Evolutionary conservation across 2,329 filamentous ascomycete genomes (phyloP).

Genomic region (Corynespora cassiicola): DNA sequence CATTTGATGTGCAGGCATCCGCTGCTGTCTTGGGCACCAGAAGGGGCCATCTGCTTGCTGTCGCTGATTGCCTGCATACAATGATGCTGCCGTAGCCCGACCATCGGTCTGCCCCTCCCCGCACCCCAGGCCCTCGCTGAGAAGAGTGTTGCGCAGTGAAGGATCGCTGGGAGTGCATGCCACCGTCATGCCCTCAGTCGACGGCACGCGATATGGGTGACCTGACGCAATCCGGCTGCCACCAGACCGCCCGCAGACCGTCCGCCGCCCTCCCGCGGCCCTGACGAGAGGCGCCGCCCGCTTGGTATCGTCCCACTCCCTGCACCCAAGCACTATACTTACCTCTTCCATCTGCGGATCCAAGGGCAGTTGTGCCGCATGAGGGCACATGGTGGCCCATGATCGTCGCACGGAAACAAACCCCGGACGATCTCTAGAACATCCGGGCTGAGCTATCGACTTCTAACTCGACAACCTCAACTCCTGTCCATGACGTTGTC

Average conservation of each 20-base stretch:
- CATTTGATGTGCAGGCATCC: not conserved
- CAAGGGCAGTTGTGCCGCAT: conserved; percentile 27
- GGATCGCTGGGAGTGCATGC: conserved; percentile 28
- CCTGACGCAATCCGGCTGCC: conserved; percentile 12
- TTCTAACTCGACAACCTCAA: conserved; percentile 13
- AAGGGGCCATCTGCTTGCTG: conserved; percentile 17
- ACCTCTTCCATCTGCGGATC: conserved; percentile 27
- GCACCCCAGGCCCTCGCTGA: conserved; percentile 17
- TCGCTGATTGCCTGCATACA: conserved; percentile 36
- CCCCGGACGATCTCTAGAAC: conserved; percentile 19
- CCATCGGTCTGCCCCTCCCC: conserved; percentile 19
- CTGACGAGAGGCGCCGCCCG: conserved; percentile 10
- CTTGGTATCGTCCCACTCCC: conserved; percentile 19
- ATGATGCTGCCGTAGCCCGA: conserved; percentile 27
- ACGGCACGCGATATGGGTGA: conserved; percentile 6
- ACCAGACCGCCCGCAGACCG: no score
- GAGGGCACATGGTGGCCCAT: conserved; percentile 22
- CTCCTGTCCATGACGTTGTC: conserved; percentile 12
- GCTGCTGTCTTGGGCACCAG: not conserved
- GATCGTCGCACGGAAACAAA: conserved; percentile 32
- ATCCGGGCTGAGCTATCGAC: conserved; percentile 17
- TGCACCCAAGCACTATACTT: conserved; percentile 18
- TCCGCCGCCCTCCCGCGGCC: conserved; percentile 8
- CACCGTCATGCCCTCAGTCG: conserved; percentile 18
- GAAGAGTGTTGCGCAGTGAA: conserved; percentile 19